Evolutionary conservation across 371 early-diverging fungal species (phyloP), one percentile per base, ranked within the genome.

Genomic region (Apophysomyces sp.): DNA sequence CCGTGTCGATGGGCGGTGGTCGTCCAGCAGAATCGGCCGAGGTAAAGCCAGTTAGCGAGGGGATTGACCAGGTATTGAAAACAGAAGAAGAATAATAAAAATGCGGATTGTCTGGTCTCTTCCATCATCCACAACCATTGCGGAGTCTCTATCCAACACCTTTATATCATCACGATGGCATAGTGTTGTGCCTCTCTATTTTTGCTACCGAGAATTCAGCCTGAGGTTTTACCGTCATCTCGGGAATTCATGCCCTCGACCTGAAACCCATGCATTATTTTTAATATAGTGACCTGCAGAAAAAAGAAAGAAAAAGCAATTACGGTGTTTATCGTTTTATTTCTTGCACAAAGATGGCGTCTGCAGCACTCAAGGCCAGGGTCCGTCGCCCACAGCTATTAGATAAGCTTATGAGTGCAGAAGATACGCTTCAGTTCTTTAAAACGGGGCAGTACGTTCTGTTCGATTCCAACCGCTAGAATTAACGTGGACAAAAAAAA

Each of bases 31-130:
- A 57, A 37, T 37, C 37, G 26, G 29, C 60, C 6, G 65, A 74
- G 18, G 72, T 81, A 12, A 71, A 74, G 34, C 81, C 81, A 39
- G 73, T 81, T 6, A 72, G 68, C 52, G 81, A 81, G 62, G 73
- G 75, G n/a, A 66, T 73, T 26, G 81, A 78, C 30, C 62, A 81
- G 63, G 81, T 81, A 4, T 60, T 78, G 13, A 70, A 74, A 57
- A 76, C 64, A 21, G 69, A 69, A 15, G 49, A 44, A 9, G 16
- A 44, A 44, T 21, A 44, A 44, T 44, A 18, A 21, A 44, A 44
- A 44, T 21, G 21, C 11, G 21, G 7, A 44, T 21, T 21, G n/a
- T 44, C 24, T 44, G 11, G 41, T 16, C 41, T 21, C 24, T 9
- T 21, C 21, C 18, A 44, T 24, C 27, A 21, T 21, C 13, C 11